Percentiles rank a stretch among this genome's conserved stretches.
Evolutionary conservation across 345 rosid species (phyloP).

Genomic region (Citrus maxima): DNA sequence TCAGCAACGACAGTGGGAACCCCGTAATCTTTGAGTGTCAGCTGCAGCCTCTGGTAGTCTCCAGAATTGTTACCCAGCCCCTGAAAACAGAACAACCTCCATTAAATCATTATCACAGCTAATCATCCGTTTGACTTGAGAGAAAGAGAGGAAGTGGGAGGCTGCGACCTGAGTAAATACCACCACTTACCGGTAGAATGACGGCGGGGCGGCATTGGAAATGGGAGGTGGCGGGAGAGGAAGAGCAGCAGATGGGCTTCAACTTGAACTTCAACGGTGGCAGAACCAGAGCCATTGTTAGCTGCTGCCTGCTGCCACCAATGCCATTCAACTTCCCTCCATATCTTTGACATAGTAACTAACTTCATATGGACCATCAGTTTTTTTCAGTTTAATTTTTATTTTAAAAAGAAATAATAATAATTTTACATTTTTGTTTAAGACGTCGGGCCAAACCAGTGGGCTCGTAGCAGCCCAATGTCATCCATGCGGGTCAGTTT

Average conservation of each 20-base stretch:
- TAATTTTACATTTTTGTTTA: too few relatives aligned
- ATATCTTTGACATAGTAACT: neutral
- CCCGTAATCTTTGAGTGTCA: slow-evolving; percentile 53
- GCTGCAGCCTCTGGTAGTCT: slow-evolving; percentile 66
- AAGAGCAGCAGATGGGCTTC: slow-evolving; percentile 28
- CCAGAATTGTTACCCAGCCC: slow-evolving; percentile 87
- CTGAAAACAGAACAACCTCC: slow-evolving; percentile 25
- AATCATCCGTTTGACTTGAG: neutral
- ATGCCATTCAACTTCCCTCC: neutral
- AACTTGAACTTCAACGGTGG: slow-evolving; percentile 32
- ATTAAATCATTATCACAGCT: neutral
- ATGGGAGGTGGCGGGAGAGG: slow-evolving; percentile 17
- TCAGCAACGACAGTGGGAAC: slow-evolving; percentile 70
- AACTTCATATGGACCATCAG: neutral
- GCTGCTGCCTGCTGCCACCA: neutral
- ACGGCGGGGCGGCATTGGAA: slow-evolving; percentile 60
- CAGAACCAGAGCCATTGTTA: slow-evolving; percentile 45
- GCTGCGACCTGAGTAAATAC: too few relatives aligned
- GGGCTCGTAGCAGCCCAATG: too few relatives aligned
- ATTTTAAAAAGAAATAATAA: too few relatives aligned
- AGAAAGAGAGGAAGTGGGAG: slow-evolving; percentile 1
- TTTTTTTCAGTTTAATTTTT: neutral
- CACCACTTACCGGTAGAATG: slow-evolving; percentile 66
- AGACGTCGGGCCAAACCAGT: too few relatives aligned
- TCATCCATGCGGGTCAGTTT: too few relatives aligned